phyloP scores from a whole-genome alignment of 306 rosid species.

The Purshia tridentata region DNA sequence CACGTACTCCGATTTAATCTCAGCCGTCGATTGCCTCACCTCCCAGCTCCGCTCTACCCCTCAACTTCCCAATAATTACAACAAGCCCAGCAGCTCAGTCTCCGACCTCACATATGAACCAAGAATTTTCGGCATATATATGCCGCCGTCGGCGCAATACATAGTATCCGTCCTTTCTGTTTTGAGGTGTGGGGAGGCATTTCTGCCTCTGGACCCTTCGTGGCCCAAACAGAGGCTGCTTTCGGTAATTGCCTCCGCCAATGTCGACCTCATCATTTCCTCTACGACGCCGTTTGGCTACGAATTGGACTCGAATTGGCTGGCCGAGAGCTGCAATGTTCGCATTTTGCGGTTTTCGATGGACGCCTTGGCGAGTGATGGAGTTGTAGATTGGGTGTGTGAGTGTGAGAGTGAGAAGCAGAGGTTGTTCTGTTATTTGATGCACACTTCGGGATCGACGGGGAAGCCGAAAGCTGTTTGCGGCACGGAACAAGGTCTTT shows the following conservation, averaged over 20 bases:
- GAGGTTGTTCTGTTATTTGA: conserved; percentile 70
- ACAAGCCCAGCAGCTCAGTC: neutral
- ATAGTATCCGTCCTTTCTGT: conserved; percentile 73
- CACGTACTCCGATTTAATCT: conserved; percentile 57
- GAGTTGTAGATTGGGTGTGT: conserved; percentile 47
- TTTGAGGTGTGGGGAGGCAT: conserved; percentile 70
- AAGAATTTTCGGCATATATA: conserved; percentile 68
- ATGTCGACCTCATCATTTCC: conserved; percentile 55
- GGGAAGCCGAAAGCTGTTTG: conserved; percentile 92
- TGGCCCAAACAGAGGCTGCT: conserved; percentile 73
- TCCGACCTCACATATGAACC: conserved; percentile 28
- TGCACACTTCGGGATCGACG: conserved; percentile 95
- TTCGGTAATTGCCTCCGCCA: conserved; percentile 50
- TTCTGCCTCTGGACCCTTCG: conserved; percentile 79
- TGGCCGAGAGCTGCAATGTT: conserved; percentile 30
- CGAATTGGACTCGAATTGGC: conserved; percentile 46
- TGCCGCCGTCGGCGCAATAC: conserved; percentile 79
- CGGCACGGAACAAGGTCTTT: conserved; percentile 84
- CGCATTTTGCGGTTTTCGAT: conserved; percentile 51
- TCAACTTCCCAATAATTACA: neutral
- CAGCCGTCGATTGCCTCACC: conserved; percentile 59
- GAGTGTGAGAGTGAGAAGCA: conserved; percentile 49
- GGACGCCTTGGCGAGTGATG: conserved; percentile 13
- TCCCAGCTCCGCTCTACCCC: conserved; percentile 53
- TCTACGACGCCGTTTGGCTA: conserved; percentile 45